phyloP scores from a whole-genome alignment of 805 yeast species.

The Kregervanrija pseudodelftensis region DNA sequence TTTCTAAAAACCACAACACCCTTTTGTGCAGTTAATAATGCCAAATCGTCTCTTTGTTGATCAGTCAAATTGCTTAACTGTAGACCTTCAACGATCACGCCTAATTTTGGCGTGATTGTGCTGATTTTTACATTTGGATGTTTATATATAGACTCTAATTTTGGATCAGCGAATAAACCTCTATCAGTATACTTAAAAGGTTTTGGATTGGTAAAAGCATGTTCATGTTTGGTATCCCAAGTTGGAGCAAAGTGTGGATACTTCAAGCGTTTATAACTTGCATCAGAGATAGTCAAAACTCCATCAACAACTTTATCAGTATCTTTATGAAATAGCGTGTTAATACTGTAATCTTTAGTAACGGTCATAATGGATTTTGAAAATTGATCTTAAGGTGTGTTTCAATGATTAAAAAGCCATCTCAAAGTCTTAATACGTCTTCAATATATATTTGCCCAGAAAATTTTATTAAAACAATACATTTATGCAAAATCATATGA shows the following conservation, averaged over 20 bases:
- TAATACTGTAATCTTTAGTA: no score
- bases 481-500: neutral
- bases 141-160: constrained; percentile 40
- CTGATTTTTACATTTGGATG: constrained; percentile 21
- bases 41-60: constrained; percentile 60
- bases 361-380: no score
- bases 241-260: constrained; percentile 14
- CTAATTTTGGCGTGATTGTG: constrained; percentile 62
- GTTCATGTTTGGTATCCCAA: constrained; percentile 12
- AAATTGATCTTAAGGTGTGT: no score
- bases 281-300: constrained; percentile 10
- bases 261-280: constrained; percentile 1
- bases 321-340: constrained; percentile 4
- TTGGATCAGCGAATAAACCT: constrained; percentile 62
- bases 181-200: constrained; percentile 55
- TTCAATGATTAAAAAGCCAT: no score
- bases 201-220: constrained; percentile 31
- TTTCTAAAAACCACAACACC: constrained; percentile 63
- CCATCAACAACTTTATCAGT: constrained; percentile 6
- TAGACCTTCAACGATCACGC: constrained; percentile 54
- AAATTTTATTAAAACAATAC: neutral
- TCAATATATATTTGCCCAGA: neutral
- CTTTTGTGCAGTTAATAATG: constrained; percentile 60
- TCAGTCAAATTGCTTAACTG: constrained; percentile 49
- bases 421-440: neutral